phyloP scores from a whole-genome alignment of 768 basidiomycete species.

The Boletellus ananiceps region DNA sequence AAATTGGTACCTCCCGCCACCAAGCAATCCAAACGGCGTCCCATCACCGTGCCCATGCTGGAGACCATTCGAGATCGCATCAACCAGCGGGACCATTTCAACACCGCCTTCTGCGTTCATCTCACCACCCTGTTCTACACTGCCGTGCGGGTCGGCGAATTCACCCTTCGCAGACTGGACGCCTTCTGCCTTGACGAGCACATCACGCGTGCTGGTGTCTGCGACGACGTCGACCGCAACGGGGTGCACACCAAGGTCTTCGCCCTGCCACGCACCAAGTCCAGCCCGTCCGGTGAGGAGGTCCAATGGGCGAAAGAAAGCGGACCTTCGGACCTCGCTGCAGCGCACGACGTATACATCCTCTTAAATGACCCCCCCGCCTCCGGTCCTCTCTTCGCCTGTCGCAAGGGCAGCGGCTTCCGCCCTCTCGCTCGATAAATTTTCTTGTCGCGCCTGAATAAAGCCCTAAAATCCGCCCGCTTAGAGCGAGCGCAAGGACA shows the following conservation, averaged over 20 bases:
- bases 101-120: not conserved
- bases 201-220: not conserved
- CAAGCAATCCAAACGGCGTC: not conserved
- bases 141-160: not conserved
- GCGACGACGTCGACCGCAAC: not conserved
- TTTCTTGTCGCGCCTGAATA: no score
- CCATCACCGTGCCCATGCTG: not conserved
- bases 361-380: not conserved
- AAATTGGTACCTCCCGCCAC: not conserved
- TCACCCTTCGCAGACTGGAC: not conserved
- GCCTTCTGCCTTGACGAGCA: not conserved
- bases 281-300: not conserved
- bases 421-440: no score
- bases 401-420: no score
- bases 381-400: no score
- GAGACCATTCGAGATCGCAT: not conserved
- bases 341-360: not conserved
- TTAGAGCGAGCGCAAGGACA: no score
- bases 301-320: not conserved
- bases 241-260: not conserved
- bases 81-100: not conserved
- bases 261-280: not conserved
- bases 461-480: no score
- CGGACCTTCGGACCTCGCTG: not conserved
- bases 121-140: not conserved